phyloP scores from a whole-genome alignment of 108 stramenopile genomes.

The Cylindrotheca closterium region DNA sequence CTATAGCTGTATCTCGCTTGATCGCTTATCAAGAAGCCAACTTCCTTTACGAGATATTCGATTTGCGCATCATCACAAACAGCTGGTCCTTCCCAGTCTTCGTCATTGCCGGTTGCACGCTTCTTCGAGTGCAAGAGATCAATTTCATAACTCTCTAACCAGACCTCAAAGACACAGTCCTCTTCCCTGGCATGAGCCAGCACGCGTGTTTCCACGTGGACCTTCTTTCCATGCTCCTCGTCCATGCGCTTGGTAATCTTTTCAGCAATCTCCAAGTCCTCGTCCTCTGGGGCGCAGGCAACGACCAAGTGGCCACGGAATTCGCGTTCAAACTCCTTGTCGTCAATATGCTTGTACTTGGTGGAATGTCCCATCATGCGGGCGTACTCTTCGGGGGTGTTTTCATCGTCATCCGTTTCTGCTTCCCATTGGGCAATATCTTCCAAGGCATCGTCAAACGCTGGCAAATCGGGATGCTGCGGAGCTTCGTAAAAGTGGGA shows the following conservation, averaged over 20 bases:
- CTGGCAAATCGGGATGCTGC: constrained; percentile 58
- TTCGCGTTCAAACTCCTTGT: constrained; percentile 62
- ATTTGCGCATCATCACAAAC: constrained; percentile 71
- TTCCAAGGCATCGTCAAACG: constrained; percentile 58
- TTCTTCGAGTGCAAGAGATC: constrained; percentile 78
- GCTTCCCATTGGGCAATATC: constrained; percentile 62
- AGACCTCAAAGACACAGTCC: constrained; percentile 84
- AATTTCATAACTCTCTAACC: constrained; percentile 86
- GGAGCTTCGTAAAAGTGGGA: constrained; percentile 59
- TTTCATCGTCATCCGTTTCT: constrained; percentile 54
- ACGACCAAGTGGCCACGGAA: constrained; percentile 85
- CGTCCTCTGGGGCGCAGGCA: constrained; percentile 61
- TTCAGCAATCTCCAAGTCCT: constrained; percentile 75
- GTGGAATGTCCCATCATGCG: constrained; percentile 35
- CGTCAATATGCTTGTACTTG: constrained; percentile 33
- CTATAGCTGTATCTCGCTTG: constrained; percentile 74
- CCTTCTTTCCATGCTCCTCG: constrained; percentile 72
- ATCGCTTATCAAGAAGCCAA: constrained; percentile 69
- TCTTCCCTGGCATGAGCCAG: constrained; percentile 62
- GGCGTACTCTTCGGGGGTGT: constrained; percentile 48
- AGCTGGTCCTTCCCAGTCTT: constrained; percentile 67
- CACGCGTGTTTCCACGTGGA: constrained; percentile 84
- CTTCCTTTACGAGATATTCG: constrained; percentile 65
- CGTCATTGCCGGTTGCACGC: constrained; percentile 45
- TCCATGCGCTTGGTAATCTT: constrained; percentile 69